Conservation (phyloP, 768 basidiomycete species). For the Lentinula boryana region DNA sequence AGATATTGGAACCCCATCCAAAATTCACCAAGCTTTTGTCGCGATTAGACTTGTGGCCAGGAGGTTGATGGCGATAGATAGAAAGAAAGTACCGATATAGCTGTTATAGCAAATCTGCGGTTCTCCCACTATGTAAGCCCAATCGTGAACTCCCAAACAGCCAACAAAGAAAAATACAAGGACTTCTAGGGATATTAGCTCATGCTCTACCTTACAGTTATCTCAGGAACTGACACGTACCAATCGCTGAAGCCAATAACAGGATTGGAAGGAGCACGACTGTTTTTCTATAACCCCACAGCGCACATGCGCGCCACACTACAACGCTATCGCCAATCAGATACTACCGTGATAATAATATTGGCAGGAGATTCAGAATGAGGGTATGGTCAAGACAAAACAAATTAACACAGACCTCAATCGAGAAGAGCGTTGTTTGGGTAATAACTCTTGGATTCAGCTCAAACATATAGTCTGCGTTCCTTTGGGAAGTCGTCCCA, state of each 20-base stretch:
- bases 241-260: neutral
- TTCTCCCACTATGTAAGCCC: neutral
- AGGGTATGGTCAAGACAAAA: no score
- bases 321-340: conserved; percentile 1
- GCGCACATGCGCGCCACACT: neutral
- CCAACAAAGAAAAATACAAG: neutral
- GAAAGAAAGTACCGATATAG: neutral
- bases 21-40: neutral
- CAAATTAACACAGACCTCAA: neutral
- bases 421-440: neutral
- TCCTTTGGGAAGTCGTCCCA: neutral
- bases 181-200: neutral
- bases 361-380: neutral
- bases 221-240: neutral
- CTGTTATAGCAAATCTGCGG: neutral
- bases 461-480: neutral
- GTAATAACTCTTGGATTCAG: neutral
- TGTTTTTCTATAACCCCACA: neutral
- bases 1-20: no score
- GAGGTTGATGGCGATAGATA: neutral
- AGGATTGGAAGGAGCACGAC: neutral
- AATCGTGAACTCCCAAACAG: neutral
- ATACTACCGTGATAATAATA: neutral
- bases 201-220: neutral
- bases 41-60: neutral